Evolutionary conservation across 768 basidiomycete genomes (phyloP), one percentile per base, ranked within the genome.

Genomic region (Psilocybe sp.): DNA sequence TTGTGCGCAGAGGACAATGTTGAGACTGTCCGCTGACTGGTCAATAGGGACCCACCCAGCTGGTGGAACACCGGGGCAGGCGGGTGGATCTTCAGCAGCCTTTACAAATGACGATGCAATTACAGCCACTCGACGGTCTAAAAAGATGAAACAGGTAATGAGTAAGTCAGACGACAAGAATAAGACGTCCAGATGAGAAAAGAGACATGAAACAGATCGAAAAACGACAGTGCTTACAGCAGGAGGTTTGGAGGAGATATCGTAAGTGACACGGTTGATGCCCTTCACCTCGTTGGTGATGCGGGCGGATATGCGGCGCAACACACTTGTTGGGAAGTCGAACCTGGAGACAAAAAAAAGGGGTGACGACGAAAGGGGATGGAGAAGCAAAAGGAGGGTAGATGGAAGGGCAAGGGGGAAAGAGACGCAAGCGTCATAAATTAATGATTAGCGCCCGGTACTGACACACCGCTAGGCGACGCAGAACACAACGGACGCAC

Each of bases 221-320:
- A 50, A 40, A 47, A 33, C 16, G 20, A 54, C 19, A 54, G 50
- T 49, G 63, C 86, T 65, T 68, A 89, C 89, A 45, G 89, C 93
- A 48, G 96, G 96, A 36, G 96, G 97, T 71, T 99, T 98, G 47
- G 90, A 93, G 2, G 96, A 97, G 50, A 98, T 92, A 63, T 99
- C 97, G 61, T 92, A 93, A 8, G 92, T 92, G 37, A 98, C 89
- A 36, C 95, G 84, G 72, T 98, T 98, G 65, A 98, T 84, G n/a
- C 97, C 97, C 54, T 79, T 75, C 7, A 97, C 96, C 68, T 99
- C 97, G 67, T 98, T 99, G 34, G 97, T 99, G 56, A 99, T 98
- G 49, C 97, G 80, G 41, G 92, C 94, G 16, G 95, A 98, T 61
- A 99, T 92, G 58, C 86, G 85, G 54, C 88, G 85, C 51, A 99